Evolutionary conservation across 192 early-diverging fungal species (phyloP).

Genomic region (Cetraspora pellucida): DNA sequence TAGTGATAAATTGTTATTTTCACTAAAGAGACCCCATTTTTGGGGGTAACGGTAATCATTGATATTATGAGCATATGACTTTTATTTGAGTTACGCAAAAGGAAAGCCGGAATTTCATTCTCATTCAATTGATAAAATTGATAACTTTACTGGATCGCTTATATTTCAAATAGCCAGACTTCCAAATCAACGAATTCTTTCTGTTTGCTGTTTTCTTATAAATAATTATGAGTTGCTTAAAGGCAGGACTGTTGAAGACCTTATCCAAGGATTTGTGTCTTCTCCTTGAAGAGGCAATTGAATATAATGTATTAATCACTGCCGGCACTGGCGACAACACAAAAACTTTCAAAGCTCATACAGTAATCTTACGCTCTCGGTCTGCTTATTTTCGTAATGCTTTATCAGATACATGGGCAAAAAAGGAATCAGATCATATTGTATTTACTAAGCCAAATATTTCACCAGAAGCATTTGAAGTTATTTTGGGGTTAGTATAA

Average conservation of each 20-base stretch:
- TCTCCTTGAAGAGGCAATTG: background rate
- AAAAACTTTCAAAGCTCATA: conserved; percentile 18
- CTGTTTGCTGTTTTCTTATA: too few species aligned
- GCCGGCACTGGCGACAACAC: background rate
- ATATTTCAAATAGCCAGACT: too few species aligned
- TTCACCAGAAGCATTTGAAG: background rate
- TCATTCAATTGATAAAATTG: too few species aligned
- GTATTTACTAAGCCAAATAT: conserved; percentile 21
- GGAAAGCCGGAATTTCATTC: too few species aligned
- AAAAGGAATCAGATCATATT: background rate
- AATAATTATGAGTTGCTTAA: too few species aligned
- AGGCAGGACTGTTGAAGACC: background rate
- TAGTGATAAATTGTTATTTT: too few species aligned
- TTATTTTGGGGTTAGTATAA: conserved; percentile 3
- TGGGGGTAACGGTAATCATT: too few species aligned
- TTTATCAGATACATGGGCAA: conserved; percentile 8
- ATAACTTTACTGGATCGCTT: too few species aligned
- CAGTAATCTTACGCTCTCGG: conserved; percentile 7
- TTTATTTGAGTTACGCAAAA: too few species aligned
- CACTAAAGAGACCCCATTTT: too few species aligned
- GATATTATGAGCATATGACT: too few species aligned
- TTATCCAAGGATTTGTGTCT: background rate
- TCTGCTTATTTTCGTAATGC: conserved; percentile 13
- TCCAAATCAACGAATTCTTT: too few species aligned
- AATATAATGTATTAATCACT: background rate